Base-by-base conservation (phyloP, 768 basidiomycete genomes). In the Candolleomyces eurysporus region DNA sequence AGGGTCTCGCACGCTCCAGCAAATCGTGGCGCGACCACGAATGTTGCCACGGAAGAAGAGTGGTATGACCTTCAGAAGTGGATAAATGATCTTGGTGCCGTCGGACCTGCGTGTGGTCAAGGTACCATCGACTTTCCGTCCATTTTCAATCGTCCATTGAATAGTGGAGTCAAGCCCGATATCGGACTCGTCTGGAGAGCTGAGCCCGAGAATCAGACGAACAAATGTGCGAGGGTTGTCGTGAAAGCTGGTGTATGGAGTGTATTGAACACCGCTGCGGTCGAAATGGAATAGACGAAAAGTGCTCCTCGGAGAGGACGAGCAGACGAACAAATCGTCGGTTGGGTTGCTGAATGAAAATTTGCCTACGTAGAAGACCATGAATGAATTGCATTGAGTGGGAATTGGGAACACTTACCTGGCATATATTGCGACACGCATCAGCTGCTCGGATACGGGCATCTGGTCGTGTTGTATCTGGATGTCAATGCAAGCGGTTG, bases 311-410 rank as follows among this genome's bases (percentile, higher is more conserved):
- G n/a, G 32, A 42, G 40, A 56, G 5, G 5, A 56, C 4, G 3
- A 56, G 11, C 17, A 17, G 9, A 10, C 54, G 54, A 6, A 56
- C 40, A 30, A 56, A 56, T 42, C 31, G 36, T 19, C 54, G 39
- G 40, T 56, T 56, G 36, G 54, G 54, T 36, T 56, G 54, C 9
- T 56, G 54, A 56, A 36, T 36, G 19, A 56, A 56, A 9, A 56
- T 43, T 16, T 56, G 39, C 40, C 54, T 56, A 26, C 6, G 36
- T 8, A 36, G 5, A 26, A 26, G 26, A 26, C 26, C 26, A 26
- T 26, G 26, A 26, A 4, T 26, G 26, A 4, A 26, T 4, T 26
- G 4, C 26, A 26, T 36, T 36, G 36, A 8, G 11, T 11, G 11
- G 11, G 36, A 36, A 11, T 36, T 36, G 6, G 36, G 11, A 36